A percentile compares a stretch with the other conserved stretches of the same genome.
These are phyloP conservation scores for Aspergillus felis DNA, from an alignment of 2,329 filamentous ascomycete genomes.

Conservation along the genomic window DNA sequence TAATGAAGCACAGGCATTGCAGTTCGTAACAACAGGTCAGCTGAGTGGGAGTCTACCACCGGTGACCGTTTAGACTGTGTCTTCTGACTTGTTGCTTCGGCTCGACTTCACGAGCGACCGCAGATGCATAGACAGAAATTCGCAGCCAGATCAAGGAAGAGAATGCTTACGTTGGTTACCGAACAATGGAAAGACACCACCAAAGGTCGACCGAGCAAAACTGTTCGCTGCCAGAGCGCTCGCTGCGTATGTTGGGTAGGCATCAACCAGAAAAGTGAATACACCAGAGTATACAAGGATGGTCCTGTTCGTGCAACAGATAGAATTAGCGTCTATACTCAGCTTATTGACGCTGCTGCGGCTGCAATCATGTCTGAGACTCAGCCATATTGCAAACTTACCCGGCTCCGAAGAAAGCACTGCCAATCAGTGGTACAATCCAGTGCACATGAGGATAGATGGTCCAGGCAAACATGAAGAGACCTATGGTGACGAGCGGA, in stretches of 20 bases:
- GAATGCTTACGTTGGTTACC: conserved; percentile 52
- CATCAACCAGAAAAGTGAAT: conserved; percentile 80
- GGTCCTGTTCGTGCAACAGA: conserved; percentile 48
- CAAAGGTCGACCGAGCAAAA: conserved; percentile 73
- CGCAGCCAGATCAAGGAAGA: not conserved
- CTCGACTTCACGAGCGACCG: not conserved
- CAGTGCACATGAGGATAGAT: conserved; percentile 69
- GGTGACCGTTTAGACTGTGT: not conserved
- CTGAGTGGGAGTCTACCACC: not conserved
- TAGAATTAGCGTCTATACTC: conserved; percentile 5
- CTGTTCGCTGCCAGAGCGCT: conserved; percentile 77
- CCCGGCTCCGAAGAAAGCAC: conserved; percentile 66
- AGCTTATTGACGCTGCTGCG: conserved; percentile 3
- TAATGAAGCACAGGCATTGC: not conserved
- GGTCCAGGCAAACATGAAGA: conserved; percentile 90
- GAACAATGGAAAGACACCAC: conserved; percentile 73
- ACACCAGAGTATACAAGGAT: conserved; percentile 78
- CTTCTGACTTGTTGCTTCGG: not conserved
- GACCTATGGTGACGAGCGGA: conserved; percentile 69
- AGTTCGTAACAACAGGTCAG: conserved; percentile 1
- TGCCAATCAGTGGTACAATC: conserved; percentile 72
- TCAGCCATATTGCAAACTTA: conserved; percentile 43
- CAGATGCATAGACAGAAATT: not conserved
- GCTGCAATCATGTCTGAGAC: conserved; percentile 32
- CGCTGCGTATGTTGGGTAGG: conserved; percentile 45